A percentile compares a stretch with the other conserved stretches of the same genome.
These are phyloP conservation scores for Wallacemonas sp. DNA, from an alignment of 208 protist genomes.

Conservation along the genomic window DNA sequence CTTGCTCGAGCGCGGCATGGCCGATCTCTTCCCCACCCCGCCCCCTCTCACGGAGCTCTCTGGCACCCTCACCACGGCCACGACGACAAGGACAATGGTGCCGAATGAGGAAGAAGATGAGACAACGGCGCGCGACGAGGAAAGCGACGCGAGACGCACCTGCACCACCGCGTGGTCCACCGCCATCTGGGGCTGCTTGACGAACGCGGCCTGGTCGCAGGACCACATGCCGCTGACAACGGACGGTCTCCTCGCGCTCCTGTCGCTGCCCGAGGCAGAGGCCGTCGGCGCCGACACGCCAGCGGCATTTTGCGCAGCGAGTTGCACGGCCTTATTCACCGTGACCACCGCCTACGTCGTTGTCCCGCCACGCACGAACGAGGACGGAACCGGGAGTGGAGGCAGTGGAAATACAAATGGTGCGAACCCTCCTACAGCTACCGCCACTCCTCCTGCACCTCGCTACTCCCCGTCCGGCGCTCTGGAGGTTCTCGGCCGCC, in stretches of 20 bases:
- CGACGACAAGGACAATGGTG: too few species aligned
- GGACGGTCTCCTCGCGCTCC: not conserved
- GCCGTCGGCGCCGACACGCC: not conserved
- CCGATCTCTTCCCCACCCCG: conserved; percentile 2
- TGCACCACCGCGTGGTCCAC: not conserved
- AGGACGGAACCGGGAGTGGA: too few species aligned
- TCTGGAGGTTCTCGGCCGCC: not conserved
- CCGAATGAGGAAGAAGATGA: not conserved
- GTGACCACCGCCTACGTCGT: not conserved
- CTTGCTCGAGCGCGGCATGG: not conserved
- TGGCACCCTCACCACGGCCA: not conserved
- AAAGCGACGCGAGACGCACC: not conserved
- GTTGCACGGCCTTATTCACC: conserved; percentile 3
- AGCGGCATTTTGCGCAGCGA: not conserved
- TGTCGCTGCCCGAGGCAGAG: not conserved
- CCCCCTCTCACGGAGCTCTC: not conserved
- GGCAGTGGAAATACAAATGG: too few species aligned
- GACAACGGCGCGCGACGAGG: not conserved
- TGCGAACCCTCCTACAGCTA: too few species aligned
- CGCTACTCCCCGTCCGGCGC: not conserved
- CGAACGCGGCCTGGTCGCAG: conserved; percentile 3
- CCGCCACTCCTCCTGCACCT: not conserved
- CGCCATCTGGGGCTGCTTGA: not conserved
- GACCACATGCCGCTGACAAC: conserved; percentile 5
- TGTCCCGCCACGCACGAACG: too few species aligned